Evolutionary conservation across 1,139 yeast species (phyloP), one percentile per base, ranked within the genome.

Genomic region (Maudiozyma humilis): DNA sequence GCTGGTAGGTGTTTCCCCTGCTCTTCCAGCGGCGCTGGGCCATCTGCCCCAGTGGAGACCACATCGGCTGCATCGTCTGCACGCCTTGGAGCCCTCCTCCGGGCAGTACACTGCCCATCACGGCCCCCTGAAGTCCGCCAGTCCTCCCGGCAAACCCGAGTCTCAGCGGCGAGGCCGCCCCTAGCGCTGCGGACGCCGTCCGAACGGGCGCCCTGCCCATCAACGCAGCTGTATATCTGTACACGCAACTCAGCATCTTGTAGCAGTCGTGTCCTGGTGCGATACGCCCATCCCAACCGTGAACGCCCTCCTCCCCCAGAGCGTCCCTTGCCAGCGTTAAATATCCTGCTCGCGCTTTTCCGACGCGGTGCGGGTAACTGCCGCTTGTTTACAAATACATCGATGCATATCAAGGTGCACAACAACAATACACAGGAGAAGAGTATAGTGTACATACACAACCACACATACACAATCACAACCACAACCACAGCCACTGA

Each of bases 1-100:
- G 97, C 65, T 89, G 97, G 66, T 83, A 91, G 18, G 95, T 87
- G 67, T 87, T 84, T 66, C 98, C 98, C 70, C 95, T 79, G 25
- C 88, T 73, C 62, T 84, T 81, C 81, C 89, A 82, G 69, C 96
- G 76, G 67, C 72, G 77, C 43, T 57, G 62, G 16, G 43, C 33
- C 8, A 40, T 7, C 15, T 38, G 29, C 3, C 40, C 40, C 12
- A 35, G n/a, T 4, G 40, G 32, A 32, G n/a, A 29, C 38, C 38
- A 35, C 10, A 23, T 3, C 2, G 38, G 38, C 4, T 35, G 38
- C 10, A 35, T n/a, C 4, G 38, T 35, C 27, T 18, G 27, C 10
- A 35, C 38, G 1, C 16, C n/a, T 18, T 35, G 38, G 3, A 35
- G 14, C 12, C 38, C 38, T 4, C 30, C 15, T n/a, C 27, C 27